These are phyloP conservation scores for Syncephalastrum contaminatum DNA, from an alignment of 371 early-diverging fungal genomes.

Conservation along the genomic window DNA sequence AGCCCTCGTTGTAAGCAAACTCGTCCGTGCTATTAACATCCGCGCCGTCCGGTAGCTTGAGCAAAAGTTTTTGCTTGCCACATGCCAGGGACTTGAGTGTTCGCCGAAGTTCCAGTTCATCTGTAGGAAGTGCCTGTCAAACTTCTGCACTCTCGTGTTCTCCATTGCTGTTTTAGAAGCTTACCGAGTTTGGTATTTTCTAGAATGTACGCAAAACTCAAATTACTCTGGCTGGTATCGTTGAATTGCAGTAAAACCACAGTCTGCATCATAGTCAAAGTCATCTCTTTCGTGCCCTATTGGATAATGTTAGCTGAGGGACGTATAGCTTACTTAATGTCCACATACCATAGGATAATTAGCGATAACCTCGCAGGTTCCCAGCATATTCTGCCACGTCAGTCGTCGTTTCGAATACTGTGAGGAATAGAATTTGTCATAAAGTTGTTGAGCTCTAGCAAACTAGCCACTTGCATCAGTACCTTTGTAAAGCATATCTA, in stretches of 20 bases:
- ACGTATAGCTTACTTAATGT: not conserved
- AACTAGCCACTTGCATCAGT: constrained; percentile 7
- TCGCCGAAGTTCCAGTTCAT: constrained; percentile 72
- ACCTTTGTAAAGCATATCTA: not conserved
- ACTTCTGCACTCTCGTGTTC: not conserved
- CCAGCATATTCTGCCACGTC: constrained; percentile 84
- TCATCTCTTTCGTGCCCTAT: constrained; percentile 21
- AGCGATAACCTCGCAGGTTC: constrained; percentile 74
- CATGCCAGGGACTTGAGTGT: constrained; percentile 84
- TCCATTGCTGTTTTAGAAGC: not conserved
- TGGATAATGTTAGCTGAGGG: not conserved
- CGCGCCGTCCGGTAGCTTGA: constrained; percentile 57
- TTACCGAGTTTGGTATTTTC: constrained; percentile 63
- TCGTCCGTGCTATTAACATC: constrained; percentile 58
- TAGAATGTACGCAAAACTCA: constrained; percentile 72
- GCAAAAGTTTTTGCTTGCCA: constrained; percentile 74
- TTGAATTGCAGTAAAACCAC: constrained; percentile 79
- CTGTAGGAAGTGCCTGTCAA: constrained; percentile 22
- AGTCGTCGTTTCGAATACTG: constrained; percentile 78
- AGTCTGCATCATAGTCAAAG: constrained; percentile 76
- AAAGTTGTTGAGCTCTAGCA: constrained; percentile 63
- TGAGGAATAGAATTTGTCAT: constrained; percentile 71
- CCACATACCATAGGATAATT: constrained; percentile 55
- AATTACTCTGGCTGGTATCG: constrained; percentile 30
- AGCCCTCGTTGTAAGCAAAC: constrained; percentile 71